These are phyloP conservation scores for Fomitopsis pinicola DNA, from an alignment of 1,284 basidiomycete genomes.

Conservation along the genomic window DNA sequence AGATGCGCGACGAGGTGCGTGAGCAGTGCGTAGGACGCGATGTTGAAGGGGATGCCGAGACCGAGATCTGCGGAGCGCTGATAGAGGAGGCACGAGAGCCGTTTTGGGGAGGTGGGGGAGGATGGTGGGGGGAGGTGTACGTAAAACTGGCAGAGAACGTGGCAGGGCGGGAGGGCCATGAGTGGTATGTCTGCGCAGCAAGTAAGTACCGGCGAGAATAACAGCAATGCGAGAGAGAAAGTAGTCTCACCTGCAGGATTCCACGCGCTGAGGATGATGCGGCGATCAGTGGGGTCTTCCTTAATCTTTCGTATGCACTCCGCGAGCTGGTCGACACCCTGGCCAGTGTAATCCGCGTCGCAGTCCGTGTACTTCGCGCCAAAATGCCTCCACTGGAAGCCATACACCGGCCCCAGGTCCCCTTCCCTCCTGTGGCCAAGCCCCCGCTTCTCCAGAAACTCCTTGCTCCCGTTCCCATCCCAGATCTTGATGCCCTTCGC, in stretches of 20 bases:
- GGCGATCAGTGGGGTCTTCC: constrained; percentile 88
- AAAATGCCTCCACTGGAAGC: constrained; percentile 99
- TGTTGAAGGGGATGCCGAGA: constrained; percentile 97
- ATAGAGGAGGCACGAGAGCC: constrained; percentile 94
- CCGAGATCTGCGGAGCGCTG: constrained; percentile 97
- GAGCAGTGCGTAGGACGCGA: constrained; percentile 94
- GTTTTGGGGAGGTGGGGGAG: constrained; percentile 53
- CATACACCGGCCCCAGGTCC: constrained; percentile 95
- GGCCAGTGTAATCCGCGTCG: constrained; percentile 78
- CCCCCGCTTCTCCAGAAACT: constrained; percentile 84
- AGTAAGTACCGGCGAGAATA: not conserved
- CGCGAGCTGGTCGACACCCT: constrained; percentile 91
- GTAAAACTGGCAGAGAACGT: constrained; percentile 99
- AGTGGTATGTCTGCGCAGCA: constrained; percentile 67
- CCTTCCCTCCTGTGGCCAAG: constrained; percentile 84
- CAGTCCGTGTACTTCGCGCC: constrained; percentile 86
- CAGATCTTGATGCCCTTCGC: constrained; percentile 93
- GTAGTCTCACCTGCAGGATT: constrained; percentile 83
- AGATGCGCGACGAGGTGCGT: constrained; percentile 96
- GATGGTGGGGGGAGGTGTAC: constrained; percentile 73
- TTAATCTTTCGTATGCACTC: constrained; percentile 92
- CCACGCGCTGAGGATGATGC: constrained; percentile 98
- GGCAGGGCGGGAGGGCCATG: constrained; percentile 98
- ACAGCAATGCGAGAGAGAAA: not conserved
- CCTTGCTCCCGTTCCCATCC: constrained; percentile 93